Conservation (phyloP, 345 rosid genomes). For the Moringa oleifera region DNA sequence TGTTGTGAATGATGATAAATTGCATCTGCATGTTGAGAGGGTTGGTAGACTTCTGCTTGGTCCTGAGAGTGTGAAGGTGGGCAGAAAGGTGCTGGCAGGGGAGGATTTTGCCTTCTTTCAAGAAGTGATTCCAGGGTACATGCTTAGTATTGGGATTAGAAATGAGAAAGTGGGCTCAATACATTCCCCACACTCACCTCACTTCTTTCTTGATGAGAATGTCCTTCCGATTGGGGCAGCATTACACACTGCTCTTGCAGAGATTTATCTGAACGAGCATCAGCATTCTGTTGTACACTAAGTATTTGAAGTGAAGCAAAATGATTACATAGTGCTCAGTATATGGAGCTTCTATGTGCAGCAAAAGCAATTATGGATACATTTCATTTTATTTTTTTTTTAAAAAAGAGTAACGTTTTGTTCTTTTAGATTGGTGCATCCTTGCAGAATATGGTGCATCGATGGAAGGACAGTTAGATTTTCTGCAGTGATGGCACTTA, state of each 20-base stretch:
- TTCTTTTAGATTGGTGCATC: too few relatives aligned
- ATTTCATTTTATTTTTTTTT: too few relatives aligned
- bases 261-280: conserved; percentile 48
- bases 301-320: too few relatives aligned
- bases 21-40: conserved; percentile 44
- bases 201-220: conserved; percentile 74
- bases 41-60: conserved; percentile 56
- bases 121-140: conserved; percentile 66
- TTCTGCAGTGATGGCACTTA: too few relatives aligned
- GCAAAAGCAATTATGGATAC: too few relatives aligned
- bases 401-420: too few relatives aligned
- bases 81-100: conserved; percentile 56
- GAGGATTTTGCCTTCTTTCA: conserved; percentile 88
- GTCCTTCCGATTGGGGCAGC: conserved; percentile 82
- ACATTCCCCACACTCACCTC: conserved; percentile 64
- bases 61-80: conserved; percentile 40
- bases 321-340: too few relatives aligned
- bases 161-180: conserved; percentile 61
- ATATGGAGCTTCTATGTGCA: too few relatives aligned
- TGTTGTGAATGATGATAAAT: conserved; percentile 46
- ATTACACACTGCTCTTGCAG: conserved; percentile 60
- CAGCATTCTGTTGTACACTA: conserved; percentile 14
- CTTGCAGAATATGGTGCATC: too few relatives aligned
- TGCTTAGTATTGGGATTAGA: conserved; percentile 60
- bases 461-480: too few relatives aligned